These are phyloP conservation scores for Tolypocladium ovalisporum DNA, from an alignment of 2,329 filamentous ascomycete species.

Conservation along the genomic window DNA sequence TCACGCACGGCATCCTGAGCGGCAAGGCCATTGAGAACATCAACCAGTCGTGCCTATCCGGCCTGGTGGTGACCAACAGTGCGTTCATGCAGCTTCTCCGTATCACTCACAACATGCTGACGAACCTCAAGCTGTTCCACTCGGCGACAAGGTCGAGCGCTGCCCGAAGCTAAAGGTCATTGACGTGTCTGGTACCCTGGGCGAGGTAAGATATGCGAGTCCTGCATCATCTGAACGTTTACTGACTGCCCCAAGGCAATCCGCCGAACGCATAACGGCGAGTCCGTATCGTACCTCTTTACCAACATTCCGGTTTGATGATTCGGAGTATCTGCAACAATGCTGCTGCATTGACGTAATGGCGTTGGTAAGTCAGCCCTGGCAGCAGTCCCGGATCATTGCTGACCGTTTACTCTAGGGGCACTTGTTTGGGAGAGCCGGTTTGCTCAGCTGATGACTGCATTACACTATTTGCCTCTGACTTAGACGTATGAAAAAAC, in stretches of 20 bases:
- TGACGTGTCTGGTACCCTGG: conserved; percentile 76
- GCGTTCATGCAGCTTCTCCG: conserved; percentile 8
- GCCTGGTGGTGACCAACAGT: conserved; percentile 83
- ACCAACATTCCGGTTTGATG: conserved; percentile 48
- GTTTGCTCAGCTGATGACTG: not conserved
- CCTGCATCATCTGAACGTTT: not conserved
- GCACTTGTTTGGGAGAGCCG: not conserved
- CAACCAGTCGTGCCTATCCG: conserved; percentile 65
- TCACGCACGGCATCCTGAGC: conserved; percentile 86
- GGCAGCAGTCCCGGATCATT: not conserved
- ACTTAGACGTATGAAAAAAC: not conserved
- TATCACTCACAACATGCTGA: conserved; percentile 11
- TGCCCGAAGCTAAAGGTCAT: conserved; percentile 81
- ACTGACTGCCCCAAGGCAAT: conserved; percentile 38
- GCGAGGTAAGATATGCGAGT: conserved; percentile 32
- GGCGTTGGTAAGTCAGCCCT: not conserved
- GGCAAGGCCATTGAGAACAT: conserved; percentile 81
- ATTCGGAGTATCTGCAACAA: conserved; percentile 5
- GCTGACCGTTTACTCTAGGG: not conserved
- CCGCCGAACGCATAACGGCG: conserved; percentile 56
- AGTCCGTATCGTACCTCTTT: conserved; percentile 56
- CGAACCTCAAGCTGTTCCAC: conserved; percentile 20
- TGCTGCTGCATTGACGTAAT: conserved; percentile 2
- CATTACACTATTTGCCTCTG: not conserved
- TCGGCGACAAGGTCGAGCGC: conserved; percentile 66